These are phyloP conservation scores for Penicillium sp. DNA, from an alignment of 2,329 filamentous ascomycete species.

Conservation along the genomic window DNA sequence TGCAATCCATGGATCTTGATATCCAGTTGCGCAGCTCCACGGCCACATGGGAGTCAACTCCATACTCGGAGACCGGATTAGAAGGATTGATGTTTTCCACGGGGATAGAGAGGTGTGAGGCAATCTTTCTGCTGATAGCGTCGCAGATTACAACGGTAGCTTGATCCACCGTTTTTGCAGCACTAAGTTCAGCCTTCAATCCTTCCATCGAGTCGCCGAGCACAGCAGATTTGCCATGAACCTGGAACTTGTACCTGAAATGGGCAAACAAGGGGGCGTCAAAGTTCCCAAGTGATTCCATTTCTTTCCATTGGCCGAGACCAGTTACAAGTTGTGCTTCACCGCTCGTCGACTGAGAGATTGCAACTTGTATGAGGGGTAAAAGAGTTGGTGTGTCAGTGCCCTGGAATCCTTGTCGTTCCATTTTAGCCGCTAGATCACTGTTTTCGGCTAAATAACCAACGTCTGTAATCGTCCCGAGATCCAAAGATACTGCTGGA, in stretches of 20 bases:
- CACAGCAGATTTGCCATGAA: background rate
- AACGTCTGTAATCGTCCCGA: constrained; percentile 31
- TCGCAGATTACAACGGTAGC: constrained; percentile 17
- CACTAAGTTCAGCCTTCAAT: constrained; percentile 15
- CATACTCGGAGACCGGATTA: constrained; percentile 36
- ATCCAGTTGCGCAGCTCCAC: constrained; percentile 50
- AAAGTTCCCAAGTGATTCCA: constrained; percentile 24
- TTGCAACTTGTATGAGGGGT: constrained; percentile 22
- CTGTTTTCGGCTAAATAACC: constrained; percentile 28
- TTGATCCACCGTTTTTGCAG: constrained; percentile 17
- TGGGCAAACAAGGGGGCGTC: constrained; percentile 27
- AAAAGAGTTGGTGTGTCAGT: constrained; percentile 21
- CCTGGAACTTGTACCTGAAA: constrained; percentile 16
- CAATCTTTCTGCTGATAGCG: constrained; percentile 20
- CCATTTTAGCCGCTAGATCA: constrained; percentile 22
- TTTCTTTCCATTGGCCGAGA: constrained; percentile 24
- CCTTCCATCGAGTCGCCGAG: background rate
- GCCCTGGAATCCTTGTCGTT: constrained; percentile 26
- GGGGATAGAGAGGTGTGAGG: constrained; percentile 20
- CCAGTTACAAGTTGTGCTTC: constrained; percentile 26
- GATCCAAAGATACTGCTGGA: constrained; percentile 28
- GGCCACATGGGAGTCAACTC: constrained; percentile 48
- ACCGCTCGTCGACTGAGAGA: background rate
- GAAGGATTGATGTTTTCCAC: constrained; percentile 22
- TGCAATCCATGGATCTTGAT: constrained; percentile 34